phyloP scores from a whole-genome alignment of 2,329 filamentous ascomycete species.

The Cryoendolithus antarcticus region DNA sequence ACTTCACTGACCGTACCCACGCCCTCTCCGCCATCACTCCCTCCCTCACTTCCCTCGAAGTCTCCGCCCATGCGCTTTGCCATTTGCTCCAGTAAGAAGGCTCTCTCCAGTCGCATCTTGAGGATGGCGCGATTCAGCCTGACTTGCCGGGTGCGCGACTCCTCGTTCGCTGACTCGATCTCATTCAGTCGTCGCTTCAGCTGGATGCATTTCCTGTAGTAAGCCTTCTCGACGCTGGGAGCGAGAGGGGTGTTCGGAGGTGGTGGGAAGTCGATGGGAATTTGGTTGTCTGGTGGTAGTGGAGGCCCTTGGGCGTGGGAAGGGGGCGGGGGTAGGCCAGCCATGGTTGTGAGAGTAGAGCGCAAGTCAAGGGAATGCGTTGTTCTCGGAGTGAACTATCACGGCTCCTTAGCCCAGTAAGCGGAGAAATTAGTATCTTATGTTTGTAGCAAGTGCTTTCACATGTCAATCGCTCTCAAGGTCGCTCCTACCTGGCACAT shows the following conservation, averaged over 20 bases:
- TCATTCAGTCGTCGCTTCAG: constrained; percentile 84
- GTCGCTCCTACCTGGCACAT: too few species aligned
- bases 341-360: too few species aligned
- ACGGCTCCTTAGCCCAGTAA: too few species aligned
- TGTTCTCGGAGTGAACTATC: too few species aligned
- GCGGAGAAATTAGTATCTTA: too few species aligned
- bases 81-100: constrained; percentile 41
- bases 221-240: constrained; percentile 88
- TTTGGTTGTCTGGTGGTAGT: too few species aligned
- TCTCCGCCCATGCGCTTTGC: constrained; percentile 36
- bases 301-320: too few species aligned
- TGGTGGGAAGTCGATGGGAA: too few species aligned
- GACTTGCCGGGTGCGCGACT: constrained; percentile 63
- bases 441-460: too few species aligned
- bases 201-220: constrained; percentile 91
- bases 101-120: constrained; percentile 80
- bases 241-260: constrained; percentile 41
- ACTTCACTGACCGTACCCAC: constrained; percentile 12
- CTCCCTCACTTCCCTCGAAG: constrained; percentile 28
- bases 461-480: too few species aligned
- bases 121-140: constrained; percentile 76
- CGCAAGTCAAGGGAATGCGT: too few species aligned
- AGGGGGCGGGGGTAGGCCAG: too few species aligned
- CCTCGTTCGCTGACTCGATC: constrained; percentile 83
- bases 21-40: constrained; percentile 16